Percentiles rank a stretch among this genome's conserved stretches.
Evolutionary conservation across 192 early-diverging fungal genomes (phyloP).

Genomic region (Coemansia sp.): DNA sequence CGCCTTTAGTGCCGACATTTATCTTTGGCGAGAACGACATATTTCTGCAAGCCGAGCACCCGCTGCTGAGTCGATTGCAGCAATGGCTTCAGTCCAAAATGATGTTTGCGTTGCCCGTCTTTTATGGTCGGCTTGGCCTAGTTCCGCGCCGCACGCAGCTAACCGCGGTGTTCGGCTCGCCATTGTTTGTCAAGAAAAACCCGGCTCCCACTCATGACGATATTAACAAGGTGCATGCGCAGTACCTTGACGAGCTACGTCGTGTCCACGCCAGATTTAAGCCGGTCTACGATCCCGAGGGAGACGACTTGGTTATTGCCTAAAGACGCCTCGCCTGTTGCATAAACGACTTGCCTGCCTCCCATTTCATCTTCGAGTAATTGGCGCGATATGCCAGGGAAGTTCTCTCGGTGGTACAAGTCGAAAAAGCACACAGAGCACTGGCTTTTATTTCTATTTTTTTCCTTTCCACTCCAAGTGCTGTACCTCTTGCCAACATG

Average conservation of each 20-base stretch:
- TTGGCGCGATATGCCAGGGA: too few relatives aligned
- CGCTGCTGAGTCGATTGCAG: conserved; percentile 62
- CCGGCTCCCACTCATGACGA: conserved; percentile 24
- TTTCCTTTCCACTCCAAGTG: not conserved
- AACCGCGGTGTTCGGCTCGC: conserved; percentile 30
- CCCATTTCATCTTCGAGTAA: too few relatives aligned
- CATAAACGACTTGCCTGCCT: too few relatives aligned
- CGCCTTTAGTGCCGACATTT: conserved; percentile 80
- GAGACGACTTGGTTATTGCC: conserved; percentile 31
- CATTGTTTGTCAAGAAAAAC: conserved; percentile 27
- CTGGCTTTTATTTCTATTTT: not conserved
- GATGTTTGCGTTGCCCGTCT: conserved; percentile 73
- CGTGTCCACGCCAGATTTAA: conserved; percentile 38
- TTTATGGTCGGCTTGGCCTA: conserved; percentile 69
- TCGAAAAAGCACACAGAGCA: too few relatives aligned
- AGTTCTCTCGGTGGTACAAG: too few relatives aligned
- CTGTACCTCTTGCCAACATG: not conserved
- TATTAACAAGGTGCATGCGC: conserved; percentile 31
- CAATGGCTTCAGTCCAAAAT: conserved; percentile 62
- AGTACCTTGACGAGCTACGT: conserved; percentile 28
- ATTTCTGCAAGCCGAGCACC: conserved; percentile 73
- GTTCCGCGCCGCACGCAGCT: conserved; percentile 38
- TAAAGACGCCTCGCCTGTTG: too few relatives aligned
- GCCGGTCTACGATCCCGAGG: conserved; percentile 45
- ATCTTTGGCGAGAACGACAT: conserved; percentile 94